A percentile compares a stretch with the other conserved stretches of the same genome.
These are phyloP conservation scores for Aspergillus coremiiformis DNA, from an alignment of 495 filamentous ascomycete species.

Conservation along the genomic window DNA sequence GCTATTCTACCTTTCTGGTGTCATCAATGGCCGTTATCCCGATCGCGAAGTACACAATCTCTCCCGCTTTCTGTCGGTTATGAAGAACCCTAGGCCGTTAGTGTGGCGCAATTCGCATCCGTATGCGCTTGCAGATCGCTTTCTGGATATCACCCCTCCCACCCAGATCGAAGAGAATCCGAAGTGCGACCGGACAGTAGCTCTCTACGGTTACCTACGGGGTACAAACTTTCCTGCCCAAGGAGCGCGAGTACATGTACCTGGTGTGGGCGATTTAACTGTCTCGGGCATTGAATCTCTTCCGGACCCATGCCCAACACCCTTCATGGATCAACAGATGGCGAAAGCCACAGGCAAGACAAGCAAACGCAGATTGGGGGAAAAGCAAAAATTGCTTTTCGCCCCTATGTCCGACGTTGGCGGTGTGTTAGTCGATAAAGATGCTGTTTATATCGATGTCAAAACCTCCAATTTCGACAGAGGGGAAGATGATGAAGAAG, in stretches of 20 bases:
- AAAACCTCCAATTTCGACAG: constrained; percentile 72
- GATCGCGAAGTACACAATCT: constrained; percentile 95
- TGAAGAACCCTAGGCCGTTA: constrained; percentile 95
- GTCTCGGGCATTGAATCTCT: constrained; percentile 77
- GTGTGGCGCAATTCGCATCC: constrained; percentile 97
- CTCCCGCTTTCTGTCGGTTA: constrained; percentile 87
- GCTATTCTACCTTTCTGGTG: constrained; percentile 89
- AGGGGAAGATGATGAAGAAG: constrained; percentile 47
- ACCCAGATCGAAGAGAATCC: constrained; percentile 78
- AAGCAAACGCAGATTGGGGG: constrained; percentile 67
- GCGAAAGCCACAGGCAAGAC: constrained; percentile 76
- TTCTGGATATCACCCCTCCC: constrained; percentile 89
- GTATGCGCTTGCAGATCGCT: constrained; percentile 86
- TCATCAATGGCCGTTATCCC: constrained; percentile 92
- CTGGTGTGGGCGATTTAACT: constrained; percentile 86
- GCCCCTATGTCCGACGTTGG: constrained; percentile 98
- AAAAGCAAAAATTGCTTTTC: constrained; percentile 92
- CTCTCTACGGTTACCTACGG: constrained; percentile 86
- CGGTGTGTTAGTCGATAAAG: constrained; percentile 76
- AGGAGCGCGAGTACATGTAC: constrained; percentile 82
- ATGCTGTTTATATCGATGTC: constrained; percentile 73
- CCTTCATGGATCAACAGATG: constrained; percentile 75
- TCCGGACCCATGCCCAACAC: constrained; percentile 93
- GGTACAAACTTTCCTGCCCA: constrained; percentile 92
- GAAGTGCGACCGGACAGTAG: constrained; percentile 83